Percentiles rank a stretch among this genome's conserved stretches.
Evolutionary conservation across 768 basidiomycete genomes (phyloP).

Genomic region (Auricularia sp.): DNA sequence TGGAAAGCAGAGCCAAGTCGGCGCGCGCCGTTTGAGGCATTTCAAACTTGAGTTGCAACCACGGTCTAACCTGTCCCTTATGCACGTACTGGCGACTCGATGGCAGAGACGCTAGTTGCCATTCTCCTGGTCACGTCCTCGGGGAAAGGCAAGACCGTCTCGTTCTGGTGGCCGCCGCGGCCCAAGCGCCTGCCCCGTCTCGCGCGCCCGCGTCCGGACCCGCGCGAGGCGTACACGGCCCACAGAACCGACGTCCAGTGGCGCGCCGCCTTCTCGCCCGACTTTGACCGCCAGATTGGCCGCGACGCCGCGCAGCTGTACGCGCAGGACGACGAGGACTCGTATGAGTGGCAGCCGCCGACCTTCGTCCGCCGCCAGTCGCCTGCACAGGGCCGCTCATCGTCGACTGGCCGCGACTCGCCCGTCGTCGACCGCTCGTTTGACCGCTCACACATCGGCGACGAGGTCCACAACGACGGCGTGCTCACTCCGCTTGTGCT

Average conservation of each 20-base stretch:
- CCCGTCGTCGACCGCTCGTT: not conserved
- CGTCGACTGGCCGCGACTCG: not conserved
- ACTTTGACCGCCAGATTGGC: not conserved
- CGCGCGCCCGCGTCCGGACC: conserved; percentile 52
- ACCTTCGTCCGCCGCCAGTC: not conserved
- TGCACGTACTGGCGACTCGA: conserved; percentile 15
- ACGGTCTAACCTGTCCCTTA: too few species aligned
- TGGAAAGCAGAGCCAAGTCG: too few species aligned
- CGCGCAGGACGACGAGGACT: not conserved
- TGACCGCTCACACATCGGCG: not conserved
- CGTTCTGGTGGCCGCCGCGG: conserved; percentile 77
- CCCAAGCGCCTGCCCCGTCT: conserved; percentile 58
- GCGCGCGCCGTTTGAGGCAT: too few species aligned
- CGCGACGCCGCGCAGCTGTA: not conserved
- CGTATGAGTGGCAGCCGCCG: not conserved
- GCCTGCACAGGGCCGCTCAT: not conserved
- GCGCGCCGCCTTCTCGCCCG: conserved; percentile 8
- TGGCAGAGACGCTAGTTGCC: conserved; percentile 73
- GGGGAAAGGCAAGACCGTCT: conserved; percentile 65
- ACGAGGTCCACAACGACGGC: not conserved
- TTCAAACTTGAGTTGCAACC: too few species aligned
- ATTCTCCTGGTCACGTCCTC: conserved; percentile 79
- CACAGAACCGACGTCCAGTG: conserved; percentile 30
- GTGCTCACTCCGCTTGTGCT: conserved; percentile 36
- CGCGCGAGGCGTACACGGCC: conserved; percentile 34